A percentile compares a stretch with the other conserved stretches of the same genome.
phyloP scores from a whole-genome alignment of 2,329 filamentous ascomycete genomes.

The Bipolaris bicolor region DNA sequence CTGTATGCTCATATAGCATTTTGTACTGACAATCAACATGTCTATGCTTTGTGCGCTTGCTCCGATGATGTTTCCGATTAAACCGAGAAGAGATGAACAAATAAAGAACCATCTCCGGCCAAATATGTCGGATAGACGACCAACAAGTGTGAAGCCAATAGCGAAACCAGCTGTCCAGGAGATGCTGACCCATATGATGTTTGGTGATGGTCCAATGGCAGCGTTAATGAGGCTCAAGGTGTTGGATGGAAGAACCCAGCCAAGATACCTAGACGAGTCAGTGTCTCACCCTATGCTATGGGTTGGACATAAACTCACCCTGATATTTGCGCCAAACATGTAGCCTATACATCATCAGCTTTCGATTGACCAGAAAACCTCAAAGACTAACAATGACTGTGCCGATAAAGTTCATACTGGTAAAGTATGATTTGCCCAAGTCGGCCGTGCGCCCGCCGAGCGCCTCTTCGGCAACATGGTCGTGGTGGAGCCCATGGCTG shows the following conservation, averaged over 20 bases:
- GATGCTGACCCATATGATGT: constrained; percentile 49
- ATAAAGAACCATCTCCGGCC: constrained; percentile 48
- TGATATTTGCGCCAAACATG: constrained; percentile 41
- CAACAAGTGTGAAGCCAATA: constrained; percentile 48
- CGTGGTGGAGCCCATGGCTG: constrained; percentile 35
- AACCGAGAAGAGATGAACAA: constrained; percentile 38
- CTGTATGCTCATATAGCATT: background rate
- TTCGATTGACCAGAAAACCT: no score
- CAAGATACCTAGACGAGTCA: constrained; percentile 26
- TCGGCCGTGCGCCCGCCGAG: constrained; percentile 35
- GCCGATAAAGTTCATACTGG: constrained; percentile 35
- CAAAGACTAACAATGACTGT: constrained; percentile 36
- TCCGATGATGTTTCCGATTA: constrained; percentile 48
- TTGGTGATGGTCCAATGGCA: constrained; percentile 47
- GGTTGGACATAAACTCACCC: constrained; percentile 10
- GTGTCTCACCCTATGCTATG: background rate
- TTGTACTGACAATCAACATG: constrained; percentile 34
- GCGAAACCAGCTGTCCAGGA: constrained; percentile 45
- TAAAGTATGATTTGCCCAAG: constrained; percentile 35
- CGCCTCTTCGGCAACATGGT: constrained; percentile 38
- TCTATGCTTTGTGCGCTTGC: constrained; percentile 43
- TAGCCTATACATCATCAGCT: constrained; percentile 25
- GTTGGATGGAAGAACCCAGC: constrained; percentile 41
- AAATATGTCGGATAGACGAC: constrained; percentile 49
- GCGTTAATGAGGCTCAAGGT: constrained; percentile 44